Base-by-base conservation (phyloP, 805 yeast genomes). In the Ogataea nitratoaversa region DNA sequence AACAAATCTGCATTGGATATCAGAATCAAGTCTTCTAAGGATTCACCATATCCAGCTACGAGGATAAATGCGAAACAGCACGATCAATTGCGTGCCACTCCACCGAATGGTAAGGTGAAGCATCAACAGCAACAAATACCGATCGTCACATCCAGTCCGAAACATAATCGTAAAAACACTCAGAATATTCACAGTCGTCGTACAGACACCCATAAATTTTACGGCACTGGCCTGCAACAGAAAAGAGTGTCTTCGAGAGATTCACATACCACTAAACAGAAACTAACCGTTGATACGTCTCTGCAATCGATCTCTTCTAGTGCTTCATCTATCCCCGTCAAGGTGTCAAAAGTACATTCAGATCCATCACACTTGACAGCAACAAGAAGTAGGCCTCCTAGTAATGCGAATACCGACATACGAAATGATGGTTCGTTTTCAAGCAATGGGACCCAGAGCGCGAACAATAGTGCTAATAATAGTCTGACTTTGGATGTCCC, bases 21-120 rank as follows among this genome's bases (percentile, higher is more conserved):
- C 37, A 47, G 34, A 35, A 37, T 59, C 7, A 42, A 50, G 30
- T 24, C 47, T 19, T 36, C 50, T 14, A 30, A 34, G 22, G 59
- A 51, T 18, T 52, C 63, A 3, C 62, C 62, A 2, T 59, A 57
- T 38, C 41, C 60, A 2, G 39, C 53, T 2, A 44, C 52, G 2
- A 30, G 39, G 9, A 45, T 43, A 11, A 19, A 5, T 5, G 8
- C 19, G 4, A 31, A 20, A 14, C 19, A 40, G 12, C 28, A 18
- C 12, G 19, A 36, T 7, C 25, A 19, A 7, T 5, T n/a, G 18
- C 32, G 19, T 6, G 8, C 32, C 3, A 8, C 27, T 12, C 18
- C 34, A 32, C 25, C 8, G 16, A 19, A 7, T 19, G 14, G 14
- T 3, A 4, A 23, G 14, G 24, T 14, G 17, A 23, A 22, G 8